phyloP scores from a whole-genome alignment of 331 rosid species.

The Erythrophleum ivorense region DNA sequence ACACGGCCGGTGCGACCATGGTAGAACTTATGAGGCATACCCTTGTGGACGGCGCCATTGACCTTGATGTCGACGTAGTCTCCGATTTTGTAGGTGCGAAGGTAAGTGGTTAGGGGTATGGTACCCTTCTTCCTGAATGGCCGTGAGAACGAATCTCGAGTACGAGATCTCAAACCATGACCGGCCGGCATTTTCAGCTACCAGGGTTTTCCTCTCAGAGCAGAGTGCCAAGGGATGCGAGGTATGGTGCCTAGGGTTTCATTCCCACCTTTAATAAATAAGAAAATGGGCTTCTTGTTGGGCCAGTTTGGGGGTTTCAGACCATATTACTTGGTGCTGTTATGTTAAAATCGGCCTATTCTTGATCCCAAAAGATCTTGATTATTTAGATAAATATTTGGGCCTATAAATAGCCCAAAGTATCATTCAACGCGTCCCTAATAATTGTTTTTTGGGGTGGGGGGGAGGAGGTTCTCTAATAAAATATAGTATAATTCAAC shows the following conservation, averaged over 20 bases:
- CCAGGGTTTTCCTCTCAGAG: constrained; percentile 37
- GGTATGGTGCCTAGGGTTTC: neutral
- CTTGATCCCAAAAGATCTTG: neutral
- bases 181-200: constrained; percentile 81
- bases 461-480: too few relatives aligned
- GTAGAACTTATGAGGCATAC: constrained; percentile 96
- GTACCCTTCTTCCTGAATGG: constrained; percentile 99
- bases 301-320: neutral
- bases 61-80: constrained; percentile 86
- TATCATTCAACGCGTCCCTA: too few relatives aligned
- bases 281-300: neutral
- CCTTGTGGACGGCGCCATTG: constrained; percentile 88
- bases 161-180: constrained; percentile 78
- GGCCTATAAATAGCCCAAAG: neutral
- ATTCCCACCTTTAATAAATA: neutral
- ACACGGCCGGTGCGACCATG: constrained; percentile 95
- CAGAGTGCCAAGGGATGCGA: neutral
- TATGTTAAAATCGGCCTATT: too few relatives aligned
- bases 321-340: neutral
- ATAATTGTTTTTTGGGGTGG: too few relatives aligned
- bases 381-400: neutral
- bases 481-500: neutral
- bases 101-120: constrained; percentile 78
- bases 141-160: constrained; percentile 83
- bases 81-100: constrained; percentile 72